Evolutionary conservation across 2,329 filamentous ascomycete genomes (phyloP).

Genomic region (Calonectria naviculata): DNA sequence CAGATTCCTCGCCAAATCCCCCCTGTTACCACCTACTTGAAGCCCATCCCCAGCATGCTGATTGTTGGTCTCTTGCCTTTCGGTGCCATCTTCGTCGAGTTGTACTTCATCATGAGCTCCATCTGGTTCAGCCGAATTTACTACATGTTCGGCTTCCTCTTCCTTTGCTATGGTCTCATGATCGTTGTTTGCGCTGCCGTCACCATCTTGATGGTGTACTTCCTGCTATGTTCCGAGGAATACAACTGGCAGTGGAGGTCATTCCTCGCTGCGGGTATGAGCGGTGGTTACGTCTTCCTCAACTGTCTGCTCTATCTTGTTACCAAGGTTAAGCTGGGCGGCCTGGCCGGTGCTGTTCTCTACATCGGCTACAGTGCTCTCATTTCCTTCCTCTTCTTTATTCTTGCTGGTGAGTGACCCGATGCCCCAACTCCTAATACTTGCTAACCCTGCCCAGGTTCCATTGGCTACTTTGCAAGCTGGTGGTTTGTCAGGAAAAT

Average conservation of each 20-base stretch:
- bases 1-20: slow-evolving; percentile 98
- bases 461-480: slow-evolving; percentile 94
- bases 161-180: slow-evolving; percentile 97
- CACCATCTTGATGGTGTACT: slow-evolving; percentile 95
- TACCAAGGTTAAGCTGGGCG: slow-evolving; percentile 86
- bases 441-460: slow-evolving; percentile 66
- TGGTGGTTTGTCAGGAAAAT: slow-evolving; percentile 96
- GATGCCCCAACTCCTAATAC: neutral
- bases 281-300: slow-evolving; percentile 89
- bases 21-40: slow-evolving; percentile 83
- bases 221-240: slow-evolving; percentile 94
- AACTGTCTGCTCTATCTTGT: slow-evolving; percentile 93
- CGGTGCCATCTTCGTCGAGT: slow-evolving; percentile 95
- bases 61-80: slow-evolving; percentile 94
- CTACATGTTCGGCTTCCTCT: slow-evolving; percentile 99
- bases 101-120: slow-evolving; percentile 99
- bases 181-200: slow-evolving; percentile 94
- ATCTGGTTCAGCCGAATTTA: slow-evolving; percentile 99
- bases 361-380: slow-evolving; percentile 94
- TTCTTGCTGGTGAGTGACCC: slow-evolving; percentile 83
- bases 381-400: slow-evolving; percentile 91
- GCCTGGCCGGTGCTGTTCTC: slow-evolving; percentile 86
- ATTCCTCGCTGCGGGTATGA: slow-evolving; percentile 91
- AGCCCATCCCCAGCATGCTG: slow-evolving; percentile 88
- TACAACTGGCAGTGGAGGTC: slow-evolving; percentile 99